These are phyloP conservation scores for Udeniomyces megalosporus DNA, from an alignment of 768 basidiomycete species.

Conservation along the genomic window DNA sequence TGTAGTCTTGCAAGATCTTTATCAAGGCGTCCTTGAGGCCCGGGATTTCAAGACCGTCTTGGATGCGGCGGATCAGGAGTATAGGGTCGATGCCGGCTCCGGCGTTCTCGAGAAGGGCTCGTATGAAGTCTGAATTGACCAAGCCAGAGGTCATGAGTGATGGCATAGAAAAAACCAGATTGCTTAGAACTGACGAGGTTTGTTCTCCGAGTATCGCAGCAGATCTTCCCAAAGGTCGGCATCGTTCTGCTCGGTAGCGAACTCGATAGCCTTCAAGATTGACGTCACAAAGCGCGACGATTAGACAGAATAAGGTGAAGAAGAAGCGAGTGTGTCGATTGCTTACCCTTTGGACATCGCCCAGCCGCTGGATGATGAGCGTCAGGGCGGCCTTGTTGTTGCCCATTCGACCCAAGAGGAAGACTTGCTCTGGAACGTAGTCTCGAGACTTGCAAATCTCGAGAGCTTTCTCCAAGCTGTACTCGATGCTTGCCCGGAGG, in stretches of 20 bases:
- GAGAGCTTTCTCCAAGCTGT: conserved; percentile 53
- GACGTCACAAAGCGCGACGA: no score
- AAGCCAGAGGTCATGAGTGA: no score
- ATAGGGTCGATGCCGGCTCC: conserved; percentile 93
- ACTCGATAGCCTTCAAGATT: conserved; percentile 88
- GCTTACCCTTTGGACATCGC: conserved; percentile 71
- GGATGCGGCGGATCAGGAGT: conserved; percentile 80
- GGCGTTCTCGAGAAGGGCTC: conserved; percentile 84
- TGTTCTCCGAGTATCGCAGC: conserved; percentile 78
- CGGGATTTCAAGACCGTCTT: conserved; percentile 89
- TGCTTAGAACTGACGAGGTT: conserved; percentile 46
- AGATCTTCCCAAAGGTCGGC: conserved; percentile 97
- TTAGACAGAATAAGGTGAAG: no score
- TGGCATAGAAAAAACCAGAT: background rate
- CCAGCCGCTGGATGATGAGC: conserved; percentile 85
- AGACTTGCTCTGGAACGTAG: conserved; percentile 91
- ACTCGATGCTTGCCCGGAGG: conserved; percentile 74
- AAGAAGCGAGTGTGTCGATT: background rate
- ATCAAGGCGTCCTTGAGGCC: conserved; percentile 85
- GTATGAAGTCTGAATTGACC: conserved; percentile 57
- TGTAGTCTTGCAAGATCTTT: conserved; percentile 93
- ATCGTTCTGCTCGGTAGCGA: conserved; percentile 91
- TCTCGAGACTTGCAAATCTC: conserved; percentile 34
- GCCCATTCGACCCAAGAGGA: conserved; percentile 90
- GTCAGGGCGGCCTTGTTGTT: conserved; percentile 88